Evolutionary conservation across 2,329 filamentous ascomycete genomes (phyloP).

Genomic region (Aspergillus candidus): DNA sequence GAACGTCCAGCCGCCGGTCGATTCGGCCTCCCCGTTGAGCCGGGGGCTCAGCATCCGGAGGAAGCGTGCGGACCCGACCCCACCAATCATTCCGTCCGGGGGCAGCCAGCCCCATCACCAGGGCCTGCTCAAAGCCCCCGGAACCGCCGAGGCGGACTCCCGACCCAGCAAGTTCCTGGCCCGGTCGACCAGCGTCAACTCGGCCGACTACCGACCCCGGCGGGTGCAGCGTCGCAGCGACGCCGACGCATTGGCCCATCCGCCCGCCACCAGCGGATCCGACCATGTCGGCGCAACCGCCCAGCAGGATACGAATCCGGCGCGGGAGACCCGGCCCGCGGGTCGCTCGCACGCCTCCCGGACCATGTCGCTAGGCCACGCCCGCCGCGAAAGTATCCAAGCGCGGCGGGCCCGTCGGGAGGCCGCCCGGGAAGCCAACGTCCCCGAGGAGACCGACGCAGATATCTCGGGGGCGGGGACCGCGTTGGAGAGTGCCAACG

Average conservation of each 20-base stretch:
- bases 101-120: conserved; percentile 64
- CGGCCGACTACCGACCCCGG: conserved; percentile 66
- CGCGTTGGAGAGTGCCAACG: conserved; percentile 44
- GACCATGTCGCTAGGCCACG: conserved; percentile 83
- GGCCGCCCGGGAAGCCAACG: conserved; percentile 65
- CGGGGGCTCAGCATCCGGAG: conserved; percentile 85
- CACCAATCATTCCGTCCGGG: conserved; percentile 53
- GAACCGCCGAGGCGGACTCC: conserved; percentile 54
- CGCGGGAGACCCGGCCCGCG: conserved; percentile 48
- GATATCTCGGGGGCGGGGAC: conserved; percentile 59
- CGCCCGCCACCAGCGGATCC: conserved; percentile 70
- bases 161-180: conserved; percentile 65
- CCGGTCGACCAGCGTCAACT: conserved; percentile 86
- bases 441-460: conserved; percentile 84
- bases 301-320: conserved; percentile 40
- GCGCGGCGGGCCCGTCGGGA: conserved; percentile 70
- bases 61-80: conserved; percentile 48
- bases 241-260: conserved; percentile 55
- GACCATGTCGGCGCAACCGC: conserved; percentile 59
- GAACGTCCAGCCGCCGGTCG: conserved; percentile 71
- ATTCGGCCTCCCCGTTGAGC: conserved; percentile 58
- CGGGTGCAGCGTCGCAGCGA: conserved; percentile 53
- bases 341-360: conserved; percentile 61
- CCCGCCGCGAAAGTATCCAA: conserved; percentile 85
- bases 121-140: conserved; percentile 69